Percentiles rank a stretch among this genome's conserved stretches.
phyloP scores from a whole-genome alignment of 225 moss, liverwort and hornwort species.

The Anthoceros angustus region DNA sequence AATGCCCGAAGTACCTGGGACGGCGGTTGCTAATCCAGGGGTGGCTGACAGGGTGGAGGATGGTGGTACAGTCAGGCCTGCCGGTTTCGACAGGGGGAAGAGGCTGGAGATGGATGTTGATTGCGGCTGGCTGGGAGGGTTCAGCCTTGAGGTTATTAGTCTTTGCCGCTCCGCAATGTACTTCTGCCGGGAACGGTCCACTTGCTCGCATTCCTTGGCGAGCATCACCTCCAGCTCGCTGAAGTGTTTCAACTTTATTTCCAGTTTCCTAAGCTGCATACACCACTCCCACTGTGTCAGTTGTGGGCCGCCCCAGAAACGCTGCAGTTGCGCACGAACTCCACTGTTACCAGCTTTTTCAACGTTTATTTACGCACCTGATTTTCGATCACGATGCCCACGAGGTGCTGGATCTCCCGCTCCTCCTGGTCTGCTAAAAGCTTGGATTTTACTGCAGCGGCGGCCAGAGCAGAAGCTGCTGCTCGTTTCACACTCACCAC shows the following conservation, averaged over 20 bases:
- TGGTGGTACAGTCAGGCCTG: not conserved
- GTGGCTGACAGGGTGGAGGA: not conserved
- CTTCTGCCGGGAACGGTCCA: conserved; percentile 58
- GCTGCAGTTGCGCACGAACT: not conserved
- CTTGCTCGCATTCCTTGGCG: conserved; percentile 65
- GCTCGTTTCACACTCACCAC: conserved; percentile 54
- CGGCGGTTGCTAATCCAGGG: not conserved
- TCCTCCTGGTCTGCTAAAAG: conserved; percentile 94
- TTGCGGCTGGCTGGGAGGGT: not conserved
- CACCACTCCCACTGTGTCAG: not conserved
- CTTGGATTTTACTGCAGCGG: conserved; percentile 84
- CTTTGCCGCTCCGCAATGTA: conserved; percentile 1
- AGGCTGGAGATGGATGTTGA: not conserved
- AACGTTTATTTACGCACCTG: conserved; percentile 35
- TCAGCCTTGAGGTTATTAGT: not conserved
- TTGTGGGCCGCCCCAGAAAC: not conserved
- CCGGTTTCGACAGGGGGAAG: not conserved
- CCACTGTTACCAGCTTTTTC: not conserved
- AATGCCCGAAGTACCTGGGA: not conserved
- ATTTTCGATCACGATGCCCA: conserved; percentile 72
- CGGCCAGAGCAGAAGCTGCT: conserved; percentile 69
- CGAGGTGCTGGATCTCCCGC: conserved; percentile 66
- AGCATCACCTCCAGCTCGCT: conserved; percentile 82
- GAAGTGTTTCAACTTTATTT: conserved; percentile 73
- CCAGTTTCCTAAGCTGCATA: conserved; percentile 60